Conservation (phyloP, 768 basidiomycete genomes). For the Mycena alexandri region DNA sequence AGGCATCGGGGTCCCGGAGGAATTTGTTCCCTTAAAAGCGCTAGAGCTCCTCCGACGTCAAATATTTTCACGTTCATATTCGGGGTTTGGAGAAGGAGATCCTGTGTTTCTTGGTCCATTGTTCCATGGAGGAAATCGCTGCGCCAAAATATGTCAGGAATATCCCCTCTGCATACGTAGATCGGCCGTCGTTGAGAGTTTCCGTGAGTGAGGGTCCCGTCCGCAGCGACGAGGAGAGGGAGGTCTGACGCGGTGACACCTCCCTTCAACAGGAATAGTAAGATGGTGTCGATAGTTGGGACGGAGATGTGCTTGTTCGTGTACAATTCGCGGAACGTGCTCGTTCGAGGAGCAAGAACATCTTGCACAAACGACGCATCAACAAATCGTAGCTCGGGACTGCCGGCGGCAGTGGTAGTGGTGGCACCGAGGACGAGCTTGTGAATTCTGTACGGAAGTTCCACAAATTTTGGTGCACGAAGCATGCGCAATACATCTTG, state of each 20-base stretch:
- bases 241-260: conserved; percentile 12
- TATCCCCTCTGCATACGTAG: conserved; percentile 17
- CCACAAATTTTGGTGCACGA: conserved; percentile 18
- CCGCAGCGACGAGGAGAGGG: conserved; percentile 29
- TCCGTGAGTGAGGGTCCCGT: conserved; percentile 18
- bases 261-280: conserved; percentile 31
- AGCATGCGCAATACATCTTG: conserved; percentile 19
- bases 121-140: conserved; percentile 26
- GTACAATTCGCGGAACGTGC: conserved; percentile 1
- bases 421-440: background rate
- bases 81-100: conserved; percentile 22
- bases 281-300: conserved; percentile 2
- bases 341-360: conserved; percentile 5
- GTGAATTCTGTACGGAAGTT: conserved; percentile 7
- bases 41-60: conserved; percentile 25
- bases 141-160: conserved; percentile 29
- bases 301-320: background rate
- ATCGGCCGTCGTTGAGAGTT: conserved; percentile 3
- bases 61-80: conserved; percentile 29
- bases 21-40: conserved; percentile 18
- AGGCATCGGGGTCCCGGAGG: conserved; percentile 1
- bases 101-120: conserved; percentile 4
- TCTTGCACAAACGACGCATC: conserved; percentile 20
- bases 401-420: background rate
- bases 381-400: conserved; percentile 19